phyloP scores from a whole-genome alignment of 805 yeast genomes.

The Ogataea haglerorum region DNA sequence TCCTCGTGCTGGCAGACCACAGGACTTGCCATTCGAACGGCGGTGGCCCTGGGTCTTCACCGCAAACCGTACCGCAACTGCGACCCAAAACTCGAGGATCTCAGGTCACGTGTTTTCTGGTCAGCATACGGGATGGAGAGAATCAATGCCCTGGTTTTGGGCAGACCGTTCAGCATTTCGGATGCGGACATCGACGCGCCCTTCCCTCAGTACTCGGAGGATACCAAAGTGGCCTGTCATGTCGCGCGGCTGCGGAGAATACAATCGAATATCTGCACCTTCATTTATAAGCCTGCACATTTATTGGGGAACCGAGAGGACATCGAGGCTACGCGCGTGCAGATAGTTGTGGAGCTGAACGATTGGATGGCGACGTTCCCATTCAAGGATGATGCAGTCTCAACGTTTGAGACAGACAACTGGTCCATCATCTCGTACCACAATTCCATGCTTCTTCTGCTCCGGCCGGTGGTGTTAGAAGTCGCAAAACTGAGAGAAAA shows the following conservation, averaged over 20 bases:
- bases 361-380: slow-evolving; percentile 34
- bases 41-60: slow-evolving; percentile 32
- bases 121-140: slow-evolving; percentile 35
- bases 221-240: slow-evolving; percentile 28
- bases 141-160: slow-evolving; percentile 33
- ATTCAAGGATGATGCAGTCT: slow-evolving; percentile 21
- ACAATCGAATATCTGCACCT: slow-evolving; percentile 33
- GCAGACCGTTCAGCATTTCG: slow-evolving; percentile 36
- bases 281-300: slow-evolving; percentile 31
- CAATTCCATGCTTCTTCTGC: slow-evolving; percentile 31
- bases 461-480: slow-evolving; percentile 32
- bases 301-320: slow-evolving; percentile 21
- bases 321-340: slow-evolving; percentile 28
- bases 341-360: slow-evolving; percentile 32
- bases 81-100: slow-evolving; percentile 4
- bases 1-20: slow-evolving; percentile 33
- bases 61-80: slow-evolving; percentile 23
- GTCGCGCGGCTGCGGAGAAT: slow-evolving; percentile 33
- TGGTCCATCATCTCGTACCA: slow-evolving; percentile 36
- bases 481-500: slow-evolving; percentile 7
- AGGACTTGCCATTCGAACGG: slow-evolving; percentile 32
- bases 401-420: slow-evolving; percentile 32
- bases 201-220: slow-evolving; percentile 24
- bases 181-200: slow-evolving; percentile 36
- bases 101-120: slow-evolving; percentile 33